A percentile compares a stretch with the other conserved stretches of the same genome.
phyloP scores from a whole-genome alignment of 2,329 filamentous ascomycete genomes.

The Orbilia quercus region DNA sequence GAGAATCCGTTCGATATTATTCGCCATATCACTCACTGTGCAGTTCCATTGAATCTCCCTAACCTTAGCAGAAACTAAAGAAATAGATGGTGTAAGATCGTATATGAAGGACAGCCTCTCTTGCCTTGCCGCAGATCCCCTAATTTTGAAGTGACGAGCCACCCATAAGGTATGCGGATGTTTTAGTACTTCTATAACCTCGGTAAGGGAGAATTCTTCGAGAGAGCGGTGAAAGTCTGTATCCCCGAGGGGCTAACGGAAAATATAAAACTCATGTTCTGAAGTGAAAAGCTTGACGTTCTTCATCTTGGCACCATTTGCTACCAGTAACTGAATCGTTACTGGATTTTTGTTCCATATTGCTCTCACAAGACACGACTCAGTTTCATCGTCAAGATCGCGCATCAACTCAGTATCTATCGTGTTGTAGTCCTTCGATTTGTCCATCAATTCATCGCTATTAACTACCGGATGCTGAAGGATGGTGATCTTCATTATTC shows the following conservation, averaged over 20 bases:
- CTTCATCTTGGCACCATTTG: neutral
- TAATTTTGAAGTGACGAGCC: too few relatives aligned
- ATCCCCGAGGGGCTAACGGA: too few relatives aligned
- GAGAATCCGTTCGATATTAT: neutral
- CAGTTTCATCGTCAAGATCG: neutral
- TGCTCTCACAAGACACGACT: neutral
- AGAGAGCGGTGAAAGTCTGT: too few relatives aligned
- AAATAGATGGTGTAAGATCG: too few relatives aligned
- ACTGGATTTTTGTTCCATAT: neutral
- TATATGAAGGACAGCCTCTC: too few relatives aligned
- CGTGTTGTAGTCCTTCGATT: too few relatives aligned
- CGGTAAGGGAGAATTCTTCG: neutral
- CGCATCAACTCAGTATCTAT: too few relatives aligned
- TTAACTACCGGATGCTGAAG: neutral
- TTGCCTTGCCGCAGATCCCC: too few relatives aligned
- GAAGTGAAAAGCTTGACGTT: neutral
- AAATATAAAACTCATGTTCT: too few relatives aligned
- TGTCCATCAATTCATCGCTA: neutral
- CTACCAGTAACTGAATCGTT: neutral
- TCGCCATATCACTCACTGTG: neutral
- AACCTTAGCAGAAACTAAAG: neutral
- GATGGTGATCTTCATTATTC: neutral
- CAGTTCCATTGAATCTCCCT: too few relatives aligned
- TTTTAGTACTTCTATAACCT: neutral
- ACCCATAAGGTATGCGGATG: neutral